Base-by-base conservation (phyloP, 176 grass and related monocot genomes). In the Oryza brachyantha region DNA sequence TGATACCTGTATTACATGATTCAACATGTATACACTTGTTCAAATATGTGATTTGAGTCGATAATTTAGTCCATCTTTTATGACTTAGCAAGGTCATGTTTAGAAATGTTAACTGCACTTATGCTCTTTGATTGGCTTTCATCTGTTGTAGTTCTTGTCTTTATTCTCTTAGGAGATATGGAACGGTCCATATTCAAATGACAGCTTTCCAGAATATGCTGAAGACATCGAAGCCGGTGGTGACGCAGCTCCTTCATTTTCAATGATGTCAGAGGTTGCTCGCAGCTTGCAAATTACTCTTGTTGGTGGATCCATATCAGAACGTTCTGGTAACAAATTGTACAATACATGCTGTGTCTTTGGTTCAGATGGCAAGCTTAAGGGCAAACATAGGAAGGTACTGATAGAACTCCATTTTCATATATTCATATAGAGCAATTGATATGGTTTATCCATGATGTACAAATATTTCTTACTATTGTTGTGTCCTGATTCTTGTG, bases 371-470 rank as follows among this genome's bases (percentile, higher is more conserved):
- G 96, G 96, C 29, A 68, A 95, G 52, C 92, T 99, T 75, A 91
- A 87, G 84, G 92, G 88, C 45, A 99, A 95, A 88, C 92, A 99
- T 62, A 92, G 96, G 83, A 98, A 98, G 90, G 95, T 98, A 85
- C 1, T 11, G 13, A 2, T 29, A 2, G 16, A 76, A 35, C 57
- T 13, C 7, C 72, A 13, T 66, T 73, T 5, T 71, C n/a, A 36
- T 37, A 46, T 78, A 16, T 54, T 84, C 55, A 24, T 79, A 28
- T 26, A 54, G 29, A 74, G 67, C 3, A 57, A 21, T 24, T 10
- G 10, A 25, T 28, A 57, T 7, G 25, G 50, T 58, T 25, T 74
- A 22, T 68, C 25, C 10, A 61, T 6, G 37, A 70, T 14, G 5
- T n/a, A 16, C 1, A 14, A 13, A 27, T 73, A 21, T 77, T 0